These are phyloP conservation scores for Rugosomyces carneus DNA, from an alignment of 1,284 basidiomycete species.

Conservation along the genomic window DNA sequence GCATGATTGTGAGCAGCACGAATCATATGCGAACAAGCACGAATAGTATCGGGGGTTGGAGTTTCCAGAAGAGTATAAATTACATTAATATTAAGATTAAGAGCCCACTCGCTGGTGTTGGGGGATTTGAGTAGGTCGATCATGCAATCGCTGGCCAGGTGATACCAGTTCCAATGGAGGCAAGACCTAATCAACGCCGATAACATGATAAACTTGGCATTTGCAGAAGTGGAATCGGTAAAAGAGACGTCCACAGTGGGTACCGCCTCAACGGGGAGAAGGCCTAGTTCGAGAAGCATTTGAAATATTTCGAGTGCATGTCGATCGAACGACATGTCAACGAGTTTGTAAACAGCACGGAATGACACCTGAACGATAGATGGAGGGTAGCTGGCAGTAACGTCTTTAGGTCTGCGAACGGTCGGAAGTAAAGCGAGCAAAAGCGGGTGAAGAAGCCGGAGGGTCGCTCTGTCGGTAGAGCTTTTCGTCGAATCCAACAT, in stretches of 20 bases:
- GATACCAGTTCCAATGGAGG: conserved; percentile 43
- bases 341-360: conserved; percentile 26
- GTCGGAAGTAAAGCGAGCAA: conserved; percentile 18
- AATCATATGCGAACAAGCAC: conserved; percentile 26
- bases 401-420: conserved; percentile 20
- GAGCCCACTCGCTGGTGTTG: conserved; percentile 22
- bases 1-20: conserved; percentile 23
- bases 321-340: conserved; percentile 25
- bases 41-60: conserved; percentile 23
- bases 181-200: conserved; percentile 42
- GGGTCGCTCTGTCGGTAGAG: conserved; percentile 13
- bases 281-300: conserved; percentile 27
- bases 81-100: conserved; percentile 27
- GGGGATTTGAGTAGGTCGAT: conserved; percentile 24
- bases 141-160: conserved; percentile 34
- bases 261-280: conserved; percentile 36
- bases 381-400: conserved; percentile 23
- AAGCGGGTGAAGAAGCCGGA: conserved; percentile 19
- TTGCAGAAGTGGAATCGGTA: conserved; percentile 26
- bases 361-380: conserved; percentile 26
- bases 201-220: conserved; percentile 39
- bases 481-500: conserved; percentile 6
- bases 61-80: conserved; percentile 34
- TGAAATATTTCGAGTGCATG: conserved; percentile 38
- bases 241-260: no score